These are phyloP conservation scores for Salix udensis DNA, from an alignment of 345 rosid genomes.

Conservation along the genomic window DNA sequence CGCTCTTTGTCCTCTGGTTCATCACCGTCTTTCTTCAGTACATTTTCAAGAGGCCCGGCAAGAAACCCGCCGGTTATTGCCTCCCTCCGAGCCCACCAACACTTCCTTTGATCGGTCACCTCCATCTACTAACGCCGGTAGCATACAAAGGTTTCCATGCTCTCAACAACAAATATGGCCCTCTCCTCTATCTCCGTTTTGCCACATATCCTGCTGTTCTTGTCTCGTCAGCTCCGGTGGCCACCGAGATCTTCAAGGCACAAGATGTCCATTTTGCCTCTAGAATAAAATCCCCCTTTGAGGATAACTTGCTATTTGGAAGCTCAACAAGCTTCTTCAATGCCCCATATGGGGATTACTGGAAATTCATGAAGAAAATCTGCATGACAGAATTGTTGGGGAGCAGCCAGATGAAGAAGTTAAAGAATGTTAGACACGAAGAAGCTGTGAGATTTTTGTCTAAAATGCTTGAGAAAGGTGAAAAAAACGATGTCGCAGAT, in stretches of 20 bases:
- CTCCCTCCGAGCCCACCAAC: slow-evolving; percentile 45
- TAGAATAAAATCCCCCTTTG: slow-evolving; percentile 16
- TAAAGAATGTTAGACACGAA: slow-evolving; percentile 5
- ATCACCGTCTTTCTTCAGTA: neutral
- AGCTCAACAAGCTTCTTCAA: slow-evolving; percentile 22
- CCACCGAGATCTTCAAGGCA: slow-evolving; percentile 7
- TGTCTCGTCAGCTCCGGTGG: neutral
- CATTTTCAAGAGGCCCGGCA: neutral
- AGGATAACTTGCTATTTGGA: slow-evolving; percentile 24
- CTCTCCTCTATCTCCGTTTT: neutral
- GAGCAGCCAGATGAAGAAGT: slow-evolving; percentile 9
- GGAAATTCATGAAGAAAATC: slow-evolving; percentile 50
- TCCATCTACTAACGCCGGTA: slow-evolving; percentile 32
- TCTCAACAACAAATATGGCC: neutral
- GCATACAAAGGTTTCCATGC: slow-evolving; percentile 29
- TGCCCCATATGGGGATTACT: slow-evolving; percentile 43
- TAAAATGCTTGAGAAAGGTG: neutral
- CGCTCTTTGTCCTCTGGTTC: neutral
- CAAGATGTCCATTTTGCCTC: slow-evolving; percentile 24
- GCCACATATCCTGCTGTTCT: neutral
- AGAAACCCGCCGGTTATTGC: neutral
- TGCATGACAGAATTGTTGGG: slow-evolving; percentile 16
- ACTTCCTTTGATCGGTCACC: slow-evolving; percentile 43
- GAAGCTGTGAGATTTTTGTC: slow-evolving; percentile 9
- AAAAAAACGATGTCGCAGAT: slow-evolving; percentile 17